Evolutionary conservation across 2,329 filamentous ascomycete genomes (phyloP), one percentile per base, ranked within the genome.

Genomic region (Tolypocladium tundrense): DNA sequence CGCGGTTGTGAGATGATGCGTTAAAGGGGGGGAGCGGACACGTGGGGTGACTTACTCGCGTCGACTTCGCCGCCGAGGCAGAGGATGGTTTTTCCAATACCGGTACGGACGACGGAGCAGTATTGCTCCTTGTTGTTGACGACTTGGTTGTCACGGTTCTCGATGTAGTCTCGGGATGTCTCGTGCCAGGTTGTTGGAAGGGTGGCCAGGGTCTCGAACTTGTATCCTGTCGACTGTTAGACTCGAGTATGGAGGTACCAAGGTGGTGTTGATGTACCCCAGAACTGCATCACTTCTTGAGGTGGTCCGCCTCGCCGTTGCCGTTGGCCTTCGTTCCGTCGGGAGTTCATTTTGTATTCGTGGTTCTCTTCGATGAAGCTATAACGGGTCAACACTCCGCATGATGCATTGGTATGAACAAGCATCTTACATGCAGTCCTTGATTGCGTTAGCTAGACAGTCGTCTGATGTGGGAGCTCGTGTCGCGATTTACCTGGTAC

Each of bases 281-380:
- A 97, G 68, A 87, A 99, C 54, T 87, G 85, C 91, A 97, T 97
- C 62, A 92, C 78, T 59, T 94, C 88, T 55, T 88, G 86, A 0
- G 89, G 74, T 60, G 78, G 74, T 60, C 78, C 71, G 61, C 71
- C 68, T 54, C 71, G 63, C 9, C 64, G 66, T 13, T 63, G 64
- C 52, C 64, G 67, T n/a, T 64, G 65, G 52, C 60, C 63, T 50
- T 91, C 87, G 39, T 79, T 76, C 60, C 76, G 72, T 63, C 84
- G 82, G 14, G 84, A 82, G 1, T 81, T 78, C 53, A 85, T 75
- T 66, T 91, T 93, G 67, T 86, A 87, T 19, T 77, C 76, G 67
- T 95, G 86, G 70, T 96, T 89, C 67, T 99, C 94, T 73, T 99
- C 94, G 62, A 99, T 89, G 73, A 93, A 97, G 59, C 90, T 95